These are phyloP conservation scores for Rhodamnia argentea DNA, from an alignment of 345 rosid species.

Conservation along the genomic window DNA sequence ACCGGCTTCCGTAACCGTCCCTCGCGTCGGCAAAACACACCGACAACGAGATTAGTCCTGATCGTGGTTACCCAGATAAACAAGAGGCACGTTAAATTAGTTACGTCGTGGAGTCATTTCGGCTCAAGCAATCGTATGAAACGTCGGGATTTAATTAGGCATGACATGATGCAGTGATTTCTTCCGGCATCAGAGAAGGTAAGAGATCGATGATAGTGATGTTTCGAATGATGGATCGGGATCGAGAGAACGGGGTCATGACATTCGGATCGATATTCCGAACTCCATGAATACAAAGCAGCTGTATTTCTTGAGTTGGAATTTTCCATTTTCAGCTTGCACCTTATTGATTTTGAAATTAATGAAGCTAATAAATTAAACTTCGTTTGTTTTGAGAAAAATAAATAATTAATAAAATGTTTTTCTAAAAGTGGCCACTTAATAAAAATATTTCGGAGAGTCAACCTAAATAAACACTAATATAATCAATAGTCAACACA, in stretches of 20 bases:
- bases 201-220: background rate
- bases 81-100: too few relatives aligned
- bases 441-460: background rate
- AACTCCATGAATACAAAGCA: background rate
- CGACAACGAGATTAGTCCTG: too few relatives aligned
- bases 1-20: too few relatives aligned
- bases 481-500: background rate
- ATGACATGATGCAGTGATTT: background rate
- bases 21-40: too few relatives aligned
- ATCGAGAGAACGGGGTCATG: background rate
- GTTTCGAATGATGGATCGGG: background rate
- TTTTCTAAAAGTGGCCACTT: background rate
- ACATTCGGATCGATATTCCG: background rate
- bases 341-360: background rate
- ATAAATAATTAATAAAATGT: background rate
- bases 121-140: background rate
- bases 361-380: background rate
- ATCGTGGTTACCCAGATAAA: background rate
- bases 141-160: too few relatives aligned
- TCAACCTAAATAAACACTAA: background rate
- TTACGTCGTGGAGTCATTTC: background rate
- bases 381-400: background rate
- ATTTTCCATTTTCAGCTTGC: background rate
- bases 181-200: background rate
- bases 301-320: background rate